These are phyloP conservation scores for Akanthomyces dipterigenus DNA, from an alignment of 2,329 filamentous ascomycete species.

Conservation along the genomic window DNA sequence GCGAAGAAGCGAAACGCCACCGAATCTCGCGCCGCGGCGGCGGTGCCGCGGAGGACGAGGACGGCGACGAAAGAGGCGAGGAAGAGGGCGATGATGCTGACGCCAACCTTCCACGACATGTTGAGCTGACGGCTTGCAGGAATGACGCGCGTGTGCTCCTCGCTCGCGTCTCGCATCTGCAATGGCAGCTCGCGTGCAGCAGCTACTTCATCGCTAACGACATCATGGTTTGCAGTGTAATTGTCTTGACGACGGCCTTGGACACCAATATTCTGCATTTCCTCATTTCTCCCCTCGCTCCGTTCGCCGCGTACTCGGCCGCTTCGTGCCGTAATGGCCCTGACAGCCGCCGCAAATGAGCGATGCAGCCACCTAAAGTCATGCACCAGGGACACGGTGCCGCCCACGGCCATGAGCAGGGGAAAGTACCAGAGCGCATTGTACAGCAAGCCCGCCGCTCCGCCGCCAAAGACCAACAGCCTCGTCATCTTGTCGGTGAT, in stretches of 20 bases:
- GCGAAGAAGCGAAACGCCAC: constrained; percentile 56
- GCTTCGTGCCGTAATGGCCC: neutral
- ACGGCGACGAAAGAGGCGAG: constrained; percentile 49
- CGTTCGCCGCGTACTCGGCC: neutral
- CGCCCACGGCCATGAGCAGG: constrained; percentile 50
- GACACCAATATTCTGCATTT: neutral
- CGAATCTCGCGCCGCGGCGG: constrained; percentile 26
- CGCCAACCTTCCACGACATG: constrained; percentile 40
- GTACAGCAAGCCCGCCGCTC: constrained; percentile 59
- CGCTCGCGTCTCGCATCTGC: neutral
- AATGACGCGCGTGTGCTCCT: constrained; percentile 16
- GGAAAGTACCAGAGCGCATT: constrained; percentile 73
- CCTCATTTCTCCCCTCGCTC: neutral
- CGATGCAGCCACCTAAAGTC: constrained; percentile 48
- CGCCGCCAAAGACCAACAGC: constrained; percentile 57
- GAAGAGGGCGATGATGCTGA: constrained; percentile 39
- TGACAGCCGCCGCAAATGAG: constrained; percentile 1
- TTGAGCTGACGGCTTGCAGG: constrained; percentile 27
- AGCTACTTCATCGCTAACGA: neutral
- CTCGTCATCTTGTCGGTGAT: constrained; percentile 59
- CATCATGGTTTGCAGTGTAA: constrained; percentile 8
- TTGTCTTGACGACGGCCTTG: neutral
- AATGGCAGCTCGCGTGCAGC: neutral
- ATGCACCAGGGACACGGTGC: constrained; percentile 45
- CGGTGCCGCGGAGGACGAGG: constrained; percentile 43